phyloP scores from a whole-genome alignment of 495 filamentous ascomycete genomes.

The Diplogelasinospora grovesii region DNA sequence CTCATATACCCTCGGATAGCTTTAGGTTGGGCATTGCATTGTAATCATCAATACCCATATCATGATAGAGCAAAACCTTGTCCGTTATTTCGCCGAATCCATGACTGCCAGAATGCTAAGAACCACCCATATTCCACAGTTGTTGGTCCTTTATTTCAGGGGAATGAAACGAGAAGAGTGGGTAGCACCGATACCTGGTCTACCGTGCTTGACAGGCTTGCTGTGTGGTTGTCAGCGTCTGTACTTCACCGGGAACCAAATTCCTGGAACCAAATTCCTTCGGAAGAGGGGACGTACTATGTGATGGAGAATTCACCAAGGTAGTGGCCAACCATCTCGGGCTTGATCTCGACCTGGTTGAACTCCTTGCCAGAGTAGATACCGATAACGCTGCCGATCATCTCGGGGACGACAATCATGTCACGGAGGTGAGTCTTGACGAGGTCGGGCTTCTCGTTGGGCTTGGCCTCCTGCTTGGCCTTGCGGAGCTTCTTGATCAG shows the following conservation, averaged over 20 bases:
- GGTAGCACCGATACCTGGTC: slow-evolving; percentile 99
- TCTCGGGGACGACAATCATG: slow-evolving; percentile 99
- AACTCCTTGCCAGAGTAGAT: slow-evolving; percentile 99
- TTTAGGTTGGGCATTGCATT: slow-evolving; percentile 20
- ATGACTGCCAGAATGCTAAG: slow-evolving; percentile 37
- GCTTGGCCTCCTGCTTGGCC: slow-evolving; percentile 98
- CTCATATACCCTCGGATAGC: slow-evolving; percentile 28
- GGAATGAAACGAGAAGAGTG: slow-evolving; percentile 99
- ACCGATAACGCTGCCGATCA: slow-evolving; percentile 96
- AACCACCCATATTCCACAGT: slow-evolving; percentile 30
- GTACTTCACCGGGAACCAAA: too few relatives aligned
- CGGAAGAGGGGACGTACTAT: slow-evolving; percentile 83
- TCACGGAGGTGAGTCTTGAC: slow-evolving; percentile 99
- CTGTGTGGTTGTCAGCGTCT: slow-evolving; percentile 50
- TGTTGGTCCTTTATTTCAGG: slow-evolving; percentile 75
- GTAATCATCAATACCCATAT: slow-evolving; percentile 23
- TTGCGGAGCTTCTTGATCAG: slow-evolving; percentile 99
- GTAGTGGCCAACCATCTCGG: slow-evolving; percentile 99
- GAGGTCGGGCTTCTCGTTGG: slow-evolving; percentile 97
- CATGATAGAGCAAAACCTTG: slow-evolving; percentile 29
- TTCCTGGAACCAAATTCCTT: too few relatives aligned
- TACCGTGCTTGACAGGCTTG: slow-evolving; percentile 99
- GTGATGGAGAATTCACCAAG: slow-evolving; percentile 98
- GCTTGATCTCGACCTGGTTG: slow-evolving; percentile 99
- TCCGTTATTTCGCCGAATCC: slow-evolving; percentile 34